Evolutionary conservation across 176 grass and related monocot genomes (phyloP), one percentile per base, ranked within the genome.

Genomic region (Oryza longistaminata): DNA sequence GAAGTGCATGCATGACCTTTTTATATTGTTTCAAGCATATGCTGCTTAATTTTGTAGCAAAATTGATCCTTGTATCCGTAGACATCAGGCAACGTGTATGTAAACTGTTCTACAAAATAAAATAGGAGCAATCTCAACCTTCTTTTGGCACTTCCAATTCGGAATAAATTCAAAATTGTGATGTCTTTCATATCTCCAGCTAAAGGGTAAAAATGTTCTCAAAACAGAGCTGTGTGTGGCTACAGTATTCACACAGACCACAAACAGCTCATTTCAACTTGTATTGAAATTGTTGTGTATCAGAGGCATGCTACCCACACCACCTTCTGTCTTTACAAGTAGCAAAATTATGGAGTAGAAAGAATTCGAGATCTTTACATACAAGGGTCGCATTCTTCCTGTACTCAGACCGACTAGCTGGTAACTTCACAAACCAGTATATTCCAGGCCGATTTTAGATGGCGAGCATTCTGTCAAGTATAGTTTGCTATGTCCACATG

Each of bases 251-350:
- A 73, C 10, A 9, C 66, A 40, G 45, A 46, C 76, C 43, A 84
- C 43, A 88, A 79, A 73, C 50, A 81, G 48, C 68, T 37, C 69
- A 71, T 93, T 90, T 85, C 81, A 93, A 75, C 40, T 85, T 82
- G 74, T 80, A 87, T 82, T 79, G 81, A 82, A 92, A 87, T 26
- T 45, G 55, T 74, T 74, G 29, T 78, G 67, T 90, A 85, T 26
- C 31, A 35, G 71, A 81, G 48, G 73, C 60, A 88, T 85, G 79
- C 74, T 84, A 78, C 25, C 17, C 82, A 64, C 73, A 84, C 48
- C n/a, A 25, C 45, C 73, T 83, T 74, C 21, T 80, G 50, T 88
- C 61, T 85, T 74, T 85, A 93, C 85, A 92, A 64, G 29, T 74
- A 79, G 50, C 50, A 76, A 86, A 82, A 73, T 24, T 55, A 15